A percentile compares a stretch with the other conserved stretches of the same genome.
phyloP scores from a whole-genome alignment of 805 yeast genomes.

The Wickerhamiella spandovensis region DNA sequence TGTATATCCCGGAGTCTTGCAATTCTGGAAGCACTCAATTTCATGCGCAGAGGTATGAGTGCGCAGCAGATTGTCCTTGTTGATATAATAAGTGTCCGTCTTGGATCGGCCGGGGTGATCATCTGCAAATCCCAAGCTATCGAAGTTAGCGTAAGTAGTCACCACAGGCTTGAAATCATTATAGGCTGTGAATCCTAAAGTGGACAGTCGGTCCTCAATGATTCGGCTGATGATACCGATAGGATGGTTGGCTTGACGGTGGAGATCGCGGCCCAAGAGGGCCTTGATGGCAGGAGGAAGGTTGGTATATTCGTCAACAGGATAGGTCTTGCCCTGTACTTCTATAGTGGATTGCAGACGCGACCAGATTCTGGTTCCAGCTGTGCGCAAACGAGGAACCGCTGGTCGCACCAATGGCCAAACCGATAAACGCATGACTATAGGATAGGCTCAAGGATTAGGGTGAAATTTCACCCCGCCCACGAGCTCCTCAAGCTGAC shows the following conservation, averaged over 20 bases:
- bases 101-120: slow-evolving; percentile 91
- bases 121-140: slow-evolving; percentile 74
- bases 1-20: slow-evolving; percentile 71
- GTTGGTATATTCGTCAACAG: slow-evolving; percentile 72
- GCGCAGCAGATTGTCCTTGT: slow-evolving; percentile 56
- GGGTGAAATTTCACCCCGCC: background rate
- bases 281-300: slow-evolving; percentile 60
- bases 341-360: background rate
- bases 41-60: slow-evolving; percentile 98
- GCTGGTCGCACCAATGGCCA: background rate
- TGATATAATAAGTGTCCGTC: slow-evolving; percentile 86
- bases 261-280: slow-evolving; percentile 60
- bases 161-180: slow-evolving; percentile 77
- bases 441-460: background rate
- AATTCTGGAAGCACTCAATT: slow-evolving; percentile 57
- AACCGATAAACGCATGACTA: background rate
- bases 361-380: background rate
- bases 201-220: slow-evolving; percentile 53
- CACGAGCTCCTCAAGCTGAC: too few relatives aligned
- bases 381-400: background rate
- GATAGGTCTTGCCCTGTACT: slow-evolving; percentile 39
- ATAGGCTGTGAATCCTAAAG: slow-evolving; percentile 56
- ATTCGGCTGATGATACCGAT: slow-evolving; percentile 70
- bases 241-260: slow-evolving; percentile 67
- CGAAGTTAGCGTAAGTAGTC: slow-evolving; percentile 72